Evolutionary conservation across 225 moss, liverwort and hornwort genomes (phyloP).

Genomic region (Polytrichum commune): DNA sequence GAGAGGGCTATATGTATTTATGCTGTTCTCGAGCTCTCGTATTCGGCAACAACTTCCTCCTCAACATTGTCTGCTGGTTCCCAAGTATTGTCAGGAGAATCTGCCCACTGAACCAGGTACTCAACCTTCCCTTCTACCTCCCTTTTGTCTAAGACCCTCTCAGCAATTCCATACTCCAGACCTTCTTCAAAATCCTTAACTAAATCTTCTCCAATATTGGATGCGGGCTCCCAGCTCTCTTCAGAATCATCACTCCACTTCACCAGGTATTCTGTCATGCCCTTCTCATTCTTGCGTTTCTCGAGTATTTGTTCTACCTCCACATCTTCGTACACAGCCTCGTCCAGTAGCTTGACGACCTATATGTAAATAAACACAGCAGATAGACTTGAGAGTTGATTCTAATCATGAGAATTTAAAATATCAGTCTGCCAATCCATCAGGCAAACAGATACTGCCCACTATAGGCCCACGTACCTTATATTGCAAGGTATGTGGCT

Average conservation of each 20-base stretch:
- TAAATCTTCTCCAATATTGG: slow-evolving; percentile 79
- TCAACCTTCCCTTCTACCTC: slow-evolving; percentile 60
- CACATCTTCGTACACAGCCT: slow-evolving; percentile 80
- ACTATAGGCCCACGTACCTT: too few relatives aligned
- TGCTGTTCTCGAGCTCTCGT: slow-evolving; percentile 30
- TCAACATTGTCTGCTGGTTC: slow-evolving; percentile 77
- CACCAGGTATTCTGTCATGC: slow-evolving; percentile 67
- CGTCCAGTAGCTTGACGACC: slow-evolving; percentile 90
- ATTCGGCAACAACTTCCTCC: slow-evolving; percentile 73
- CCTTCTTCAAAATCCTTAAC: slow-evolving; percentile 90
- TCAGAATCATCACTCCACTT: slow-evolving; percentile 91
- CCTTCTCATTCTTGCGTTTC: slow-evolving; percentile 62
- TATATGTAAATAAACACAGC: background rate
- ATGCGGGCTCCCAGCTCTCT: slow-evolving; percentile 71
- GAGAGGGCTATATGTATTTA: background rate
- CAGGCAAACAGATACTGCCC: too few relatives aligned
- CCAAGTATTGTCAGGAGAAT: slow-evolving; percentile 68
- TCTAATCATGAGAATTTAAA: too few relatives aligned
- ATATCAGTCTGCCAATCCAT: too few relatives aligned
- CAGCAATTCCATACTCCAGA: slow-evolving; percentile 87
- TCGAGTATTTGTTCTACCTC: slow-evolving; percentile 90
- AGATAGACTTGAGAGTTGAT: too few relatives aligned
- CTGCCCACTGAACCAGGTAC: slow-evolving; percentile 85
- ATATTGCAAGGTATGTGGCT: too few relatives aligned
- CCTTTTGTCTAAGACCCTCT: slow-evolving; percentile 67